phyloP scores from a whole-genome alignment of 2,329 filamentous ascomycete genomes.

The Diaporthe batatas region DNA sequence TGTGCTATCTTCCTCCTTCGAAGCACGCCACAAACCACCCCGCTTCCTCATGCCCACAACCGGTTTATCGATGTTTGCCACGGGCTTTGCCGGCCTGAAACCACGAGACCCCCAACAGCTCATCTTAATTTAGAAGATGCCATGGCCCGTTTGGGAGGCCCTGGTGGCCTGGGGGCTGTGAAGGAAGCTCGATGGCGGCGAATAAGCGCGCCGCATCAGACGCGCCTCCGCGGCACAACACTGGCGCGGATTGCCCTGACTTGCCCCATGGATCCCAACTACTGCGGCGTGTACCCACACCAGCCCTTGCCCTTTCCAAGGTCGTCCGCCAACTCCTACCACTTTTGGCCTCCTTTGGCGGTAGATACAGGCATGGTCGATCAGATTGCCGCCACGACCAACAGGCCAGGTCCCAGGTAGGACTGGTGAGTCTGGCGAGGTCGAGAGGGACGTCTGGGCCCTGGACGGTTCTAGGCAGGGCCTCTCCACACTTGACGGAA shows the following conservation, averaged over 20 bases:
- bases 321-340: not conserved
- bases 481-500: conserved; percentile 4
- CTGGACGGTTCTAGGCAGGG: conserved; percentile 23
- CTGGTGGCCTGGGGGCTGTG: conserved; percentile 24
- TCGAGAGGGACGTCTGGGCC: not conserved
- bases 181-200: conserved; percentile 34
- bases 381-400: not conserved
- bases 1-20: not conserved
- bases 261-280: conserved; percentile 28
- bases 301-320: conserved; percentile 7
- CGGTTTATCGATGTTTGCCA: conserved; percentile 12
- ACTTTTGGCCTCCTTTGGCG: conserved; percentile 1
- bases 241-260: conserved; percentile 21
- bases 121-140: conserved; percentile 28
- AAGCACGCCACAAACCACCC: conserved; percentile 4
- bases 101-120: conserved; percentile 13
- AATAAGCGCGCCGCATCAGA: conserved; percentile 31
- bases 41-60: conserved; percentile 2
- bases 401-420: not conserved
- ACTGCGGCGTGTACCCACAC: conserved; percentile 4
- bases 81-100: conserved; percentile 24
- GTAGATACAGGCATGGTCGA: not conserved
- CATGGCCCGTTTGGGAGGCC: conserved; percentile 5
- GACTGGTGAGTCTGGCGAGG: not conserved
- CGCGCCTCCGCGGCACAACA: conserved; percentile 30